Conservation (phyloP, 192 early-diverging fungal species). For the Backusella morwellensis region DNA sequence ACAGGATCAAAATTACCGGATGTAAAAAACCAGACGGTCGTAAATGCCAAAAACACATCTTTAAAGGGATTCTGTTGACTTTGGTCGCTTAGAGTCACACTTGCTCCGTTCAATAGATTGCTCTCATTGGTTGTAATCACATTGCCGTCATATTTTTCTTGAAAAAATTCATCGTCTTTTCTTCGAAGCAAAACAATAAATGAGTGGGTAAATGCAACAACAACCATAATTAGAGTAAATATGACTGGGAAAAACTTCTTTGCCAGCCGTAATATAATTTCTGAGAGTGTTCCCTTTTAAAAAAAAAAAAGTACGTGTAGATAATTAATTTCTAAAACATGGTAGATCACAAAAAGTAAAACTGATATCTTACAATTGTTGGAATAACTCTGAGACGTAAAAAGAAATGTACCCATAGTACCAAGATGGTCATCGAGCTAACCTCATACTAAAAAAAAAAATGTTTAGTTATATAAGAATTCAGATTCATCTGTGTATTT, state of each 20-base stretch:
- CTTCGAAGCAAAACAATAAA: conserved; percentile 7
- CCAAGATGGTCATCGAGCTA: not conserved
- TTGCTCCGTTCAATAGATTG: not conserved
- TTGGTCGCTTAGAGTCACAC: not conserved
- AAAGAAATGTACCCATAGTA: conserved; percentile 14
- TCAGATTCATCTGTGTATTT: not conserved
- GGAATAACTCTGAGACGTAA: not conserved
- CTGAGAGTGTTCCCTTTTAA: conserved; percentile 4
- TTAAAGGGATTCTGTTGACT: not conserved
- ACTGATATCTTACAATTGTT: conserved; percentile 2
- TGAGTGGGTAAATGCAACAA: conserved; percentile 1
- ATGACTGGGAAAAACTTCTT: not conserved
- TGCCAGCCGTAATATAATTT: not conserved
- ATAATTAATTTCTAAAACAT: not conserved
- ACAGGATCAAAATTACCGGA: conserved; percentile 8
- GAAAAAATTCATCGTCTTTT: not conserved
- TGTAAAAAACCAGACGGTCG: not conserved
- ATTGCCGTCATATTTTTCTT: not conserved
- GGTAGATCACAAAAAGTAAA: not conserved
- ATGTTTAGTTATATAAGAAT: not conserved
- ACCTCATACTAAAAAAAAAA: not conserved
- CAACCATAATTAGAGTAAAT: not conserved
- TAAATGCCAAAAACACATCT: not conserved
- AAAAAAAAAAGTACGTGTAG: no score
- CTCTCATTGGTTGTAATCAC: not conserved